Evolutionary conservation across 805 yeast species (phyloP).

Genomic region (Lachancea lanzarotensis): DNA sequence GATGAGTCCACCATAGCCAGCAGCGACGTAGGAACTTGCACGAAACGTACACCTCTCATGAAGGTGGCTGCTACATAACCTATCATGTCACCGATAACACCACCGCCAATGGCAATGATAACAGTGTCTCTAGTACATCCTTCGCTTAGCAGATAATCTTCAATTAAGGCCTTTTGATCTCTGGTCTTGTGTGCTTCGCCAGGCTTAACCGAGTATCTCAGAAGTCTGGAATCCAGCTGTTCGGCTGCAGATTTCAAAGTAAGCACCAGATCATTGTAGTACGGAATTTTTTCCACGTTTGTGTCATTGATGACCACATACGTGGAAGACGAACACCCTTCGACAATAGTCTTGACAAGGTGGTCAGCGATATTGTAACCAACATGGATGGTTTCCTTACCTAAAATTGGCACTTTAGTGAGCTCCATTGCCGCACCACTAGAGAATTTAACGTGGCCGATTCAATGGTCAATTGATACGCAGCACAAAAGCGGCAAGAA

Average conservation of each 20-base stretch:
- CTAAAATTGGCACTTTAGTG: slow-evolving; percentile 66
- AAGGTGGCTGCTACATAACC: slow-evolving; percentile 99
- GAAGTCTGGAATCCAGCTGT: slow-evolving; percentile 51
- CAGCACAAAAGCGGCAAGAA: too few species aligned
- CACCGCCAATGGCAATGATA: slow-evolving; percentile 93
- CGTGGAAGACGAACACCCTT: slow-evolving; percentile 70
- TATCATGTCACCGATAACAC: slow-evolving; percentile 98
- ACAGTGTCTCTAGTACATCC: slow-evolving; percentile 97
- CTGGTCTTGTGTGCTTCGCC: slow-evolving; percentile 90
- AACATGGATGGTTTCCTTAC: slow-evolving; percentile 78
- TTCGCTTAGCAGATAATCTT: slow-evolving; percentile 71
- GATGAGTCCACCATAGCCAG: slow-evolving; percentile 98
- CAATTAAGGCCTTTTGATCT: slow-evolving; percentile 84
- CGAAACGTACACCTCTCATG: slow-evolving; percentile 94
- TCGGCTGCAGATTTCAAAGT: slow-evolving; percentile 40
- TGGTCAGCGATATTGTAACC: slow-evolving; percentile 77
- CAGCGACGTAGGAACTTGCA: slow-evolving; percentile 90
- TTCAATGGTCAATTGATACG: not conserved
- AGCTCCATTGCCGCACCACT: slow-evolving; percentile 11
- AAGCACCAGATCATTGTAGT: slow-evolving; percentile 42
- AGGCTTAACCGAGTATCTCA: slow-evolving; percentile 74
- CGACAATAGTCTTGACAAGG: slow-evolving; percentile 60
- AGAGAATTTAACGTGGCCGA: not conserved
- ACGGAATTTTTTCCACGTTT: slow-evolving; percentile 63
- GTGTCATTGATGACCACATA: slow-evolving; percentile 87